Conservation (phyloP, 306 rosid genomes). For the Senna tora region DNA sequence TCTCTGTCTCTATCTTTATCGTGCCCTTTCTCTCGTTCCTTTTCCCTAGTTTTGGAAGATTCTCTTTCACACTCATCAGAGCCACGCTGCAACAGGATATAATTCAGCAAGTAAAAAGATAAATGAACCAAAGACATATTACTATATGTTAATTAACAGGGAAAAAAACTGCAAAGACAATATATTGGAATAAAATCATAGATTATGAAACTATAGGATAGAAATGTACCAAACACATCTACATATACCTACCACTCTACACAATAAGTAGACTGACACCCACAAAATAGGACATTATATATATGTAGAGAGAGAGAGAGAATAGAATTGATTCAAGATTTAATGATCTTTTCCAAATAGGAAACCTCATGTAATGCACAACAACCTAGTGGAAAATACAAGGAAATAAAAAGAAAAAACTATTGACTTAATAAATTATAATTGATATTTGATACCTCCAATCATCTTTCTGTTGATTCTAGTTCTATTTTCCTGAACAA, state of each 20-base stretch:
- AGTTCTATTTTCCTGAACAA: neutral
- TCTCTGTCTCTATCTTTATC: conserved; percentile 52
- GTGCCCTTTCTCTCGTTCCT: conserved; percentile 60
- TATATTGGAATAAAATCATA: neutral
- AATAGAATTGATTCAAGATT: neutral
- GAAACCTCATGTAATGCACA: neutral
- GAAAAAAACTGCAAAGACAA: neutral
- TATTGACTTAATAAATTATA: neutral
- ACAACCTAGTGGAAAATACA: neutral
- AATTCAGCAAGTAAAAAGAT: neutral
- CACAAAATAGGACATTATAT: neutral
- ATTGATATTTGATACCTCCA: neutral
- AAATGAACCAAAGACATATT: neutral
- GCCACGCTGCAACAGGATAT: conserved; percentile 43
- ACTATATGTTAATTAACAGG: neutral
- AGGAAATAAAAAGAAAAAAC: neutral
- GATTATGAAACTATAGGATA: neutral
- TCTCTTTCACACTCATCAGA: conserved; percentile 58
- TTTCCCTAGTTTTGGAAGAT: conserved; percentile 62
- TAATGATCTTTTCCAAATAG: neutral
- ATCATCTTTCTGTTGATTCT: neutral
- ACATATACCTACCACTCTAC: neutral
- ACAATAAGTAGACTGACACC: neutral
- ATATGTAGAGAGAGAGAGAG: neutral
- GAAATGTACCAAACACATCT: neutral